A percentile compares a stretch with the other conserved stretches of the same genome.
Evolutionary conservation across 1,284 basidiomycete genomes (phyloP).

Genomic region (Boletellus deceptivus): DNA sequence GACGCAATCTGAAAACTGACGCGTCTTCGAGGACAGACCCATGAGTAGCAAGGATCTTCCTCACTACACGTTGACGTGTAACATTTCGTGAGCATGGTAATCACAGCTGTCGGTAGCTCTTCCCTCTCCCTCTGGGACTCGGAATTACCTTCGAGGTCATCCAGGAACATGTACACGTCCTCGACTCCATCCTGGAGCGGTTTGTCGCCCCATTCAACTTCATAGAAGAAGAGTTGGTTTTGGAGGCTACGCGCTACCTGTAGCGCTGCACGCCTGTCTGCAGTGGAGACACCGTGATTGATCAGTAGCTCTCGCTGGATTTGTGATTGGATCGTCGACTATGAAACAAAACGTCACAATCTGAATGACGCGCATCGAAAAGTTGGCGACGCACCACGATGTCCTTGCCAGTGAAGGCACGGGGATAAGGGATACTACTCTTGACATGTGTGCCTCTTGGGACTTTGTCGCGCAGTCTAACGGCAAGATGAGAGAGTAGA

Average conservation of each 20-base stretch:
- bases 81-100: conserved; percentile 79
- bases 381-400: conserved; percentile 70
- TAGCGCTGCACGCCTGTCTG: conserved; percentile 79
- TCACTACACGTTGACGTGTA: conserved; percentile 82
- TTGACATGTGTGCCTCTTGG: conserved; percentile 86
- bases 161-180: conserved; percentile 95
- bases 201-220: conserved; percentile 92
- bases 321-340: conserved; percentile 81
- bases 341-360: conserved; percentile 5
- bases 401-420: conserved; percentile 89
- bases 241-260: conserved; percentile 88
- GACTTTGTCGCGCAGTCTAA: conserved; percentile 84
- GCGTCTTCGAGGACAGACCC: conserved; percentile 63
- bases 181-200: conserved; percentile 87
- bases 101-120: conserved; percentile 83
- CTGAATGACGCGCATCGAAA: neutral
- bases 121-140: conserved; percentile 59
- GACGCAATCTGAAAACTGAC: conserved; percentile 36
- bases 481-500: conserved; percentile 84
- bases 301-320: conserved; percentile 69
- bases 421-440: conserved; percentile 82
- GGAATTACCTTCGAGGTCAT: conserved; percentile 72
- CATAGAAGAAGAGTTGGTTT: conserved; percentile 92
- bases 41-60: conserved; percentile 68
- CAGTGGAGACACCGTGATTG: conserved; percentile 67